These are phyloP conservation scores for Amylostereum areolatum DNA, from an alignment of 1,284 basidiomycete species.

Conservation along the genomic window DNA sequence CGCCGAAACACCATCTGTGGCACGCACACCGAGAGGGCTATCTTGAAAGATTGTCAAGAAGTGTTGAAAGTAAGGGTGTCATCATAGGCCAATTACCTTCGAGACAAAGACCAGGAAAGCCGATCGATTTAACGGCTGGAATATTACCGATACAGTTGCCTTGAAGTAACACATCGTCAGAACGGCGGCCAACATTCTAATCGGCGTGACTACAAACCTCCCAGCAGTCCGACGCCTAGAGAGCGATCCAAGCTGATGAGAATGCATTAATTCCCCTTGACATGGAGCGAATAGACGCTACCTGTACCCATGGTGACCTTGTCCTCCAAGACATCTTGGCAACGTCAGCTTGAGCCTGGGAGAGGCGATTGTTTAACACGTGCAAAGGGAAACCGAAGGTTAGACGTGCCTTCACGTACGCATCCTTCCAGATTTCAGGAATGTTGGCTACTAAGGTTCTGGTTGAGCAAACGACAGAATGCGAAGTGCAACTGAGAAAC, in stretches of 20 bases:
- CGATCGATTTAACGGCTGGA: slow-evolving; percentile 49
- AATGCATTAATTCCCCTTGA: neutral
- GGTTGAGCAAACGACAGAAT: too few species aligned
- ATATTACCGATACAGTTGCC: slow-evolving; percentile 68
- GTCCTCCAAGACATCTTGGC: slow-evolving; percentile 44
- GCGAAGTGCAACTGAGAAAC: too few species aligned
- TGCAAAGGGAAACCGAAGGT: too few species aligned
- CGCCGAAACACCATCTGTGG: slow-evolving; percentile 53
- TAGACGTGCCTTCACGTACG: too few species aligned
- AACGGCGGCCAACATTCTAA: too few species aligned
- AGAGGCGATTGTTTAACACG: too few species aligned
- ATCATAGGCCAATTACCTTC: slow-evolving; percentile 33
- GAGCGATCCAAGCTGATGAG: neutral
- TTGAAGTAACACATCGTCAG: slow-evolving; percentile 11
- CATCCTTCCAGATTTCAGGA: too few species aligned
- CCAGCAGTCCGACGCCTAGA: slow-evolving; percentile 38
- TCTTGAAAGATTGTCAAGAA: slow-evolving; percentile 23
- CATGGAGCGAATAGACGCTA: slow-evolving; percentile 14
- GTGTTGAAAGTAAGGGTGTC: too few species aligned
- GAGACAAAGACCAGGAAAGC: slow-evolving; percentile 67
- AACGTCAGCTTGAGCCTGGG: slow-evolving; percentile 39
- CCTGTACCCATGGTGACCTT: slow-evolving; percentile 56
- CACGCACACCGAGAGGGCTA: slow-evolving; percentile 57
- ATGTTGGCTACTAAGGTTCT: too few species aligned
- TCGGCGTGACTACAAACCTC: slow-evolving; percentile 15